A percentile compares a stretch with the other conserved stretches of the same genome.
Evolutionary conservation across 192 early-diverging fungal species (phyloP).

Genomic region (Backusella parvicylindrica): DNA sequence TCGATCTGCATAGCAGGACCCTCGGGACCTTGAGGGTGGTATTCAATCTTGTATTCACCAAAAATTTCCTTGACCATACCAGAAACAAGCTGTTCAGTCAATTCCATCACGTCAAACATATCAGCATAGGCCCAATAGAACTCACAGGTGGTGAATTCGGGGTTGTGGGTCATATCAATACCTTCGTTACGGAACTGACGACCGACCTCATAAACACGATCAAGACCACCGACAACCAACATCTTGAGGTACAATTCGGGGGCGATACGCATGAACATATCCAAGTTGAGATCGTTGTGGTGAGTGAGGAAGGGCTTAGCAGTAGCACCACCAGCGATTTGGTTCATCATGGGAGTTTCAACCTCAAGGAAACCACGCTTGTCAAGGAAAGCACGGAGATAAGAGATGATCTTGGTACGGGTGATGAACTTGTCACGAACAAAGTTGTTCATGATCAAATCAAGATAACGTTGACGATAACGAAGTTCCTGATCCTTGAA

Average conservation of each 20-base stretch:
- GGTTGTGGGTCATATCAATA: slow-evolving; percentile 99
- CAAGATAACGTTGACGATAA: slow-evolving; percentile 97
- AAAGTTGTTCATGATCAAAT: slow-evolving; percentile 97
- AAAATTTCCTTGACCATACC: slow-evolving; percentile 94
- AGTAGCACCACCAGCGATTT: slow-evolving; percentile 97
- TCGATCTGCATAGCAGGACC: slow-evolving; percentile 81
- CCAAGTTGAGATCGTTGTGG: slow-evolving; percentile 98
- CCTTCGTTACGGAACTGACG: slow-evolving; percentile 99
- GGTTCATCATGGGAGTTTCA: slow-evolving; percentile 99
- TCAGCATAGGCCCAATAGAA: slow-evolving; percentile 99
- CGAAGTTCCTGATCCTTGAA: slow-evolving; percentile 97
- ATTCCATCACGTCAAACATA: slow-evolving; percentile 93
- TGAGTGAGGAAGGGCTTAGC: slow-evolving; percentile 99
- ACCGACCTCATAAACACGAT: slow-evolving; percentile 99
- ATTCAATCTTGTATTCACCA: slow-evolving; percentile 87
- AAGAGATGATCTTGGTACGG: slow-evolving; percentile 92
- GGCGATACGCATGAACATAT: slow-evolving; percentile 98
- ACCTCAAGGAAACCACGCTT: slow-evolving; percentile 96
- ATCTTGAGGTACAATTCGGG: slow-evolving; percentile 98
- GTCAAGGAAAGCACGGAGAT: slow-evolving; percentile 94
- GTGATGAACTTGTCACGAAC: slow-evolving; percentile 94
- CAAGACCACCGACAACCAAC: slow-evolving; percentile 96
- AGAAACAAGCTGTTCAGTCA: slow-evolving; percentile 83
- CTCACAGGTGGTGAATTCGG: slow-evolving; percentile 99
- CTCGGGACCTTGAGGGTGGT: slow-evolving; percentile 90